A percentile compares a stretch with the other conserved stretches of the same genome.
Evolutionary conservation across 2,329 filamentous ascomycete species (phyloP).

Genomic region (Camptophora hylomeconis): DNA sequence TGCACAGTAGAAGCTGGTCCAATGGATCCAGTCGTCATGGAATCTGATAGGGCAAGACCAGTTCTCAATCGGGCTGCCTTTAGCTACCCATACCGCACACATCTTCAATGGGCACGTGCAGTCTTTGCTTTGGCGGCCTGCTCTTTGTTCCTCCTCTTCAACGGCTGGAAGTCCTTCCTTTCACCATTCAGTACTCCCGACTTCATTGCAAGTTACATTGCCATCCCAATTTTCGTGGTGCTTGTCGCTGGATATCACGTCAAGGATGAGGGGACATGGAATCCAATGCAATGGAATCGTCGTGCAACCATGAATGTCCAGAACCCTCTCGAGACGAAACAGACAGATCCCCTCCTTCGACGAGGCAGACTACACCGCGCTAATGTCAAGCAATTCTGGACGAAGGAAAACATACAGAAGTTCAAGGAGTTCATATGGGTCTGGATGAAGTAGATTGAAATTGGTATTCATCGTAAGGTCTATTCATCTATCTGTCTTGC

Average conservation of each 20-base stretch:
- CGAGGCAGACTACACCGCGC: conserved; percentile 1
- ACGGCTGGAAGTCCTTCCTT: conserved; percentile 2
- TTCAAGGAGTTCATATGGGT: conserved; percentile 4
- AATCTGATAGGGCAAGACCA: conserved; percentile 1
- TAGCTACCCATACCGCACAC: conserved; percentile 3
- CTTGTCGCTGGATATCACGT: conserved; percentile 10
- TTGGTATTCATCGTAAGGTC: too few species aligned
- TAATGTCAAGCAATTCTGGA: conserved; percentile 3
- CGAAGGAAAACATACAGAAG: background rate
- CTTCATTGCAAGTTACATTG: conserved; percentile 29
- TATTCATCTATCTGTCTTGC: too few species aligned
- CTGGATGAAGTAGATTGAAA: conserved; percentile 4
- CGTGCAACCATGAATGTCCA: conserved; percentile 3
- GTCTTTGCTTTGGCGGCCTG: conserved; percentile 1
- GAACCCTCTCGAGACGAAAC: conserved; percentile 2
- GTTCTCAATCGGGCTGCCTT: conserved; percentile 3
- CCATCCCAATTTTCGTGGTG: conserved; percentile 30
- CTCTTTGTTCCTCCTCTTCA: conserved; percentile 3
- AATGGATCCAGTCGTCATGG: conserved; percentile 2
- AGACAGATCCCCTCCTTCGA: conserved; percentile 1
- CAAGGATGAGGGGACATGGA: conserved; percentile 5
- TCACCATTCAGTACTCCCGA: conserved; percentile 15
- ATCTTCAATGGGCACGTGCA: conserved; percentile 4
- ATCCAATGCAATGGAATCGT: conserved; percentile 3
- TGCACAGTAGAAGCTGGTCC: conserved; percentile 3